A percentile compares a stretch with the other conserved stretches of the same genome.
These are phyloP conservation scores for Kernera saxatilis DNA, from an alignment of 345 rosid genomes.

Conservation along the genomic window DNA sequence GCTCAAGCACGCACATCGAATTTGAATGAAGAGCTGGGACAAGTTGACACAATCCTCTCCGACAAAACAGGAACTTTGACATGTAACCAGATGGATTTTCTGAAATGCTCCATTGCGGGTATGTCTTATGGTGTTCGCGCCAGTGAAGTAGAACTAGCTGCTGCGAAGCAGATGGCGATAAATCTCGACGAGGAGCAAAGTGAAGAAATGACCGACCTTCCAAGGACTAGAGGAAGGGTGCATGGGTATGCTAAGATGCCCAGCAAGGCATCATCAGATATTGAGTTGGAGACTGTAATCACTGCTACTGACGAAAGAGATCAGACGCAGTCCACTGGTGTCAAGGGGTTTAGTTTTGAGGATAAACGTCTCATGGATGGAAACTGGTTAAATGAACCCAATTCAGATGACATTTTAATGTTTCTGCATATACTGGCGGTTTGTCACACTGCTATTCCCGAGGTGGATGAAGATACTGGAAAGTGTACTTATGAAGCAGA, in stretches of 20 bases:
- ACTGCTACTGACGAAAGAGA: constrained; percentile 50
- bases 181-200: constrained; percentile 37
- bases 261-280: constrained; percentile 40
- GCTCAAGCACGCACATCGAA: constrained; percentile 70
- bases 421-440: constrained; percentile 62
- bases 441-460: constrained; percentile 70
- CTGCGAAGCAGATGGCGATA: constrained; percentile 44
- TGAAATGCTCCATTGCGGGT: constrained; percentile 79
- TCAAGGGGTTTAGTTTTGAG: constrained; percentile 62
- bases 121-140: constrained; percentile 49
- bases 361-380: constrained; percentile 55
- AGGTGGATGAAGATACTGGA: constrained; percentile 41
- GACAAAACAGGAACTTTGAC: constrained; percentile 89
- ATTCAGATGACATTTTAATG: constrained; percentile 40
- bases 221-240: constrained; percentile 17
- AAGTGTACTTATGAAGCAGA: constrained; percentile 73
- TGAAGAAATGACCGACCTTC: background rate
- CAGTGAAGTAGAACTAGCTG: constrained; percentile 60
- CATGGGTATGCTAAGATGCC: constrained; percentile 22
- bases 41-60: constrained; percentile 64
- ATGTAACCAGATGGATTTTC: constrained; percentile 76
- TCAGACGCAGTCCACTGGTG: constrained; percentile 19
- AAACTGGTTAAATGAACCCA: constrained; percentile 46
- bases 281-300: constrained; percentile 72
- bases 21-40: constrained; percentile 76